Conservation (phyloP, 441 rosid genomes). For the Euphorbia celastroides region DNA sequence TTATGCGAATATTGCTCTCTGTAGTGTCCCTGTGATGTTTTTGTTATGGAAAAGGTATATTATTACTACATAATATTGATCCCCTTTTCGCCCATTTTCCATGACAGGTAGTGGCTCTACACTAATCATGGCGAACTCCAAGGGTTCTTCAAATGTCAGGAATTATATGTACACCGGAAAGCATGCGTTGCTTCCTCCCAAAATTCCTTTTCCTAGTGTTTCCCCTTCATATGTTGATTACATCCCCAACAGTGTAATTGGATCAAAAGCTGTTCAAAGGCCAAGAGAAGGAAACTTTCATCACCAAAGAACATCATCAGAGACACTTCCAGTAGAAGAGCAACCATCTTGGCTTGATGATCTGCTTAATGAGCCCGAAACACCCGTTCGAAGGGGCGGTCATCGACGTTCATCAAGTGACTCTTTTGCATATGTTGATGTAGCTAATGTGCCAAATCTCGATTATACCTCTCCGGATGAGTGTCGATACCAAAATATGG, state of each 20-base stretch:
- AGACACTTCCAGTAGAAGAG: constrained; percentile 75
- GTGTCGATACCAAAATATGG: constrained; percentile 37
- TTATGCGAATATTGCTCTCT: background rate
- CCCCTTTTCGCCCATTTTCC: background rate
- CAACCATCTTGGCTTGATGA: constrained; percentile 99
- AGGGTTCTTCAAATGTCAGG: constrained; percentile 66
- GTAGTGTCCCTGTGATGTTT: background rate
- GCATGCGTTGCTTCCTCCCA: constrained; percentile 90
- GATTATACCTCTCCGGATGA: constrained; percentile 64
- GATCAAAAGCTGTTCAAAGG: constrained; percentile 67
- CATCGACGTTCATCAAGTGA: constrained; percentile 99
- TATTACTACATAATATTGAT: background rate
- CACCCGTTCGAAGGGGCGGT: constrained; percentile 80
- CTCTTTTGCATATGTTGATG: constrained; percentile 85
- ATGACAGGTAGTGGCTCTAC: constrained; percentile 28
- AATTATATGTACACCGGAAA: constrained; percentile 66
- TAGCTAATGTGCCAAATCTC: constrained; percentile 50
- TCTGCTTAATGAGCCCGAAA: constrained; percentile 96
- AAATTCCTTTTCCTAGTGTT: constrained; percentile 75
- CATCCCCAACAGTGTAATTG: constrained; percentile 46
- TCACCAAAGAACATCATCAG: constrained; percentile 95
- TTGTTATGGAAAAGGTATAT: background rate
- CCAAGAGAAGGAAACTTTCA: constrained; percentile 48
- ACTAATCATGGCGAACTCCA: constrained; percentile 69
- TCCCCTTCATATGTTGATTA: constrained; percentile 64